Conservation (phyloP, 2,329 filamentous ascomycete species). For the Cercospora zeae-maydis region DNA sequence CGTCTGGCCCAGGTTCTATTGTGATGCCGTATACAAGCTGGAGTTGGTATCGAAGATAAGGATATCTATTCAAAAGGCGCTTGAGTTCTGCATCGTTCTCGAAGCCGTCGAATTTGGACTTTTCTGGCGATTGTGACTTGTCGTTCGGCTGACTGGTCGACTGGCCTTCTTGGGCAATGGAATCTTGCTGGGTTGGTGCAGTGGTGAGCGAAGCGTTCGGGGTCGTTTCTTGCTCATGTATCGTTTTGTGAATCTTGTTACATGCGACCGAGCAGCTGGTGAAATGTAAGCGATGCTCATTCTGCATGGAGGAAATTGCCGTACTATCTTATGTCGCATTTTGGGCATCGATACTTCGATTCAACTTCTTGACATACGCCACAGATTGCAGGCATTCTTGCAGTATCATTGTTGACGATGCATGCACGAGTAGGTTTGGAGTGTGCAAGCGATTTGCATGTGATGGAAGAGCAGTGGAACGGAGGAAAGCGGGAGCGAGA, state of each 20-base stretch:
- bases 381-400: slow-evolving; percentile 39
- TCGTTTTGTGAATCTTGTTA: slow-evolving; percentile 38
- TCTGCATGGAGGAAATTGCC: slow-evolving; percentile 12
- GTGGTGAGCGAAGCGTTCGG: not conserved
- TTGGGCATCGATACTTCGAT: slow-evolving; percentile 52
- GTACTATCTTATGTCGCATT: slow-evolving; percentile 47
- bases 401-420: slow-evolving; percentile 12
- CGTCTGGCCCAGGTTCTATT: slow-evolving; percentile 36
- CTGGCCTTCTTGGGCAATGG: not conserved
- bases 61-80: slow-evolving; percentile 35
- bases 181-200: not conserved
- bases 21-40: slow-evolving; percentile 36
- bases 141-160: slow-evolving; percentile 13
- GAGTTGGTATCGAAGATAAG: slow-evolving; percentile 35
- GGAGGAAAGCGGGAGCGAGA: not conserved
- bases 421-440: not conserved
- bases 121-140: slow-evolving; percentile 25
- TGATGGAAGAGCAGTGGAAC: not conserved
- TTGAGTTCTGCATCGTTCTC: slow-evolving; percentile 34
- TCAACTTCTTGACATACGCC: slow-evolving; percentile 43
- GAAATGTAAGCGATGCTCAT: slow-evolving; percentile 8
- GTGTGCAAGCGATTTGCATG: not conserved
- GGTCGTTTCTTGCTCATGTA: slow-evolving; percentile 28
- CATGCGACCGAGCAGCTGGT: slow-evolving; percentile 40
- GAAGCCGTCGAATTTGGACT: slow-evolving; percentile 32